phyloP scores from a whole-genome alignment of 257 asterid genomes.

The Rubia yunnanensis region DNA sequence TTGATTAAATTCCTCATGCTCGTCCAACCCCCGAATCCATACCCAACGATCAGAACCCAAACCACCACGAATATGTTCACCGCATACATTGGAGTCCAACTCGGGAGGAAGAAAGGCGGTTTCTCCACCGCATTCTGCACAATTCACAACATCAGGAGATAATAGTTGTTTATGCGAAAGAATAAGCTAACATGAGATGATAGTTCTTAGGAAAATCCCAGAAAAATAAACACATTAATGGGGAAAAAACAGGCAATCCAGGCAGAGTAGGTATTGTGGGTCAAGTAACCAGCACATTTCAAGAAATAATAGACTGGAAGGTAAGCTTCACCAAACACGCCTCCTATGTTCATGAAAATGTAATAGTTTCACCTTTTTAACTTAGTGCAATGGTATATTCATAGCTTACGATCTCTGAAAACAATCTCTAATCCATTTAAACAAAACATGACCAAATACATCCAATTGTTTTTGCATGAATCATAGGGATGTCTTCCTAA shows the following conservation, averaged over 20 bases:
- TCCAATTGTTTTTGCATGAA: too few species aligned
- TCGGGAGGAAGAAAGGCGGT: constrained; percentile 70
- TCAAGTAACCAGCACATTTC: background rate
- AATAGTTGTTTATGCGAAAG: too few species aligned
- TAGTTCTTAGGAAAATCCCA: background rate
- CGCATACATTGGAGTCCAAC: constrained; percentile 73
- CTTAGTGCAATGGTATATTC: background rate
- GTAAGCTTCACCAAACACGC: background rate
- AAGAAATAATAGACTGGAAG: background rate
- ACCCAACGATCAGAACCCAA: constrained; percentile 64
- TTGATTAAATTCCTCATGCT: constrained; percentile 68
- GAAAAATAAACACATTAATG: background rate
- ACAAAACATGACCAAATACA: background rate
- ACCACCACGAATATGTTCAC: constrained; percentile 47
- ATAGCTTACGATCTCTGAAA: background rate
- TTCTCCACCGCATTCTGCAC: constrained; percentile 88
- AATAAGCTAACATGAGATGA: too few species aligned
- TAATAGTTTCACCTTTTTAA: too few species aligned
- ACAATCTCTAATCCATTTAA: background rate
- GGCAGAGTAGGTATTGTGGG: background rate
- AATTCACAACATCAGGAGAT: background rate
- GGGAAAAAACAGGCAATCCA: background rate
- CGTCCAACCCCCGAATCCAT: constrained; percentile 95
- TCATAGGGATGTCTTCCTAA: too few species aligned
- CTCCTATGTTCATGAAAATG: background rate